These are phyloP conservation scores for Patellifolia procumbens DNA, from an alignment of 179 eudicot species.

Conservation along the genomic window DNA sequence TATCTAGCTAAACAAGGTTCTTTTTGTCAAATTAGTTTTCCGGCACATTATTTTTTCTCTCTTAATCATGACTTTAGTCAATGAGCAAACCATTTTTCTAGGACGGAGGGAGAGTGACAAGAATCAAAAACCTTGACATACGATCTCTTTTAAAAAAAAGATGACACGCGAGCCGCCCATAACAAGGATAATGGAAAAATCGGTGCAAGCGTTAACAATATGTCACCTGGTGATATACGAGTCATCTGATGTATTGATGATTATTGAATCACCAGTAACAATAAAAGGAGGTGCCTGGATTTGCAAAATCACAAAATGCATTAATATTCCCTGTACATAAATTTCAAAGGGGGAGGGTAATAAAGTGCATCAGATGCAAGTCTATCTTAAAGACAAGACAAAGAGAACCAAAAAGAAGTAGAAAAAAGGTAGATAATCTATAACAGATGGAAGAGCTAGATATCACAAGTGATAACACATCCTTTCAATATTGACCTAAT, in stretches of 20 bases:
- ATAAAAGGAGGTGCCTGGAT: conserved; percentile 76
- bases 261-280: conserved; percentile 56
- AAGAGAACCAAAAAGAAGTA: not conserved
- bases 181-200: not conserved
- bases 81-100: not conserved
- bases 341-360: not conserved
- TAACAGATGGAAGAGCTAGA: conserved; percentile 8
- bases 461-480: not conserved
- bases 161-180: not conserved
- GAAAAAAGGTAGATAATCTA: not conserved
- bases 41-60: not conserved
- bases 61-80: not conserved
- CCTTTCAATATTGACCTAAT: conserved; percentile 13
- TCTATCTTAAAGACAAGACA: not conserved
- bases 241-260: conserved; percentile 62
- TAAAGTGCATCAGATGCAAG: not conserved
- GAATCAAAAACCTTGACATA: not conserved
- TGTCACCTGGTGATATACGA: conserved; percentile 66
- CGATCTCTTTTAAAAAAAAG: not conserved
- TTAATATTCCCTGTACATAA: not conserved
- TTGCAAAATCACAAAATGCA: not conserved
- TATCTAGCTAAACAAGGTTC: not conserved
- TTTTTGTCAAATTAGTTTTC: not conserved
- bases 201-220: not conserved
- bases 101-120: not conserved